Conservation (phyloP, 1,139 yeast genomes). For the Geotrichum restrictum region DNA sequence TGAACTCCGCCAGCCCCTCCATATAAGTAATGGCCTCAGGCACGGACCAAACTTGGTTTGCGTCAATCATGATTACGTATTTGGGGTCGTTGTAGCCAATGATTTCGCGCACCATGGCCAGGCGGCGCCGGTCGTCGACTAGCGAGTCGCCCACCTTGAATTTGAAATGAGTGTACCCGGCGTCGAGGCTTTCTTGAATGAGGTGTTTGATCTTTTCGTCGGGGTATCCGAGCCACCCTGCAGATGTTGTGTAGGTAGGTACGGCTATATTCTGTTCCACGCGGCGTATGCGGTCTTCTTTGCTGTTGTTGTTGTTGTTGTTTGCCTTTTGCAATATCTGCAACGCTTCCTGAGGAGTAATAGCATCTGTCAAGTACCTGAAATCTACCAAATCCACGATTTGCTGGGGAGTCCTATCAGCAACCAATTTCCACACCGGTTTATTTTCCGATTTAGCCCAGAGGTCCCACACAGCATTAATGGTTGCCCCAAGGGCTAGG, state of each 20-base stretch:
- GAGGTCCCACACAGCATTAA: too few relatives aligned
- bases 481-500: too few relatives aligned
- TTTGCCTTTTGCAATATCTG: constrained; percentile 34
- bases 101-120: constrained; percentile 41
- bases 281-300: constrained; percentile 37
- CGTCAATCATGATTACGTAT: constrained; percentile 37
- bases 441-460: too few relatives aligned
- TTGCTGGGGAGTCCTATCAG: constrained; percentile 42
- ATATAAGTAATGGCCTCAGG: constrained; percentile 44
- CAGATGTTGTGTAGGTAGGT: constrained; percentile 46
- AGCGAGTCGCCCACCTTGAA: constrained; percentile 44
- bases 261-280: constrained; percentile 41
- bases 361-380: constrained; percentile 42
- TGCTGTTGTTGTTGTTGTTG: too few relatives aligned
- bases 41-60: constrained; percentile 45
- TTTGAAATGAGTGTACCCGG: constrained; percentile 44
- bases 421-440: too few relatives aligned
- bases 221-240: constrained; percentile 46
- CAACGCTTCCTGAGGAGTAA: constrained; percentile 43
- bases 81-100: constrained; percentile 41
- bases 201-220: constrained; percentile 42
- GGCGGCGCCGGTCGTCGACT: constrained; percentile 39
- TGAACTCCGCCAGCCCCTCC: constrained; percentile 39
- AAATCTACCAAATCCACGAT: constrained; percentile 45
- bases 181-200: constrained; percentile 37